Percentiles rank a stretch among this genome's conserved stretches.
phyloP scores from a whole-genome alignment of 1,139 yeast genomes.

The Arxiozyma slooffiae region DNA sequence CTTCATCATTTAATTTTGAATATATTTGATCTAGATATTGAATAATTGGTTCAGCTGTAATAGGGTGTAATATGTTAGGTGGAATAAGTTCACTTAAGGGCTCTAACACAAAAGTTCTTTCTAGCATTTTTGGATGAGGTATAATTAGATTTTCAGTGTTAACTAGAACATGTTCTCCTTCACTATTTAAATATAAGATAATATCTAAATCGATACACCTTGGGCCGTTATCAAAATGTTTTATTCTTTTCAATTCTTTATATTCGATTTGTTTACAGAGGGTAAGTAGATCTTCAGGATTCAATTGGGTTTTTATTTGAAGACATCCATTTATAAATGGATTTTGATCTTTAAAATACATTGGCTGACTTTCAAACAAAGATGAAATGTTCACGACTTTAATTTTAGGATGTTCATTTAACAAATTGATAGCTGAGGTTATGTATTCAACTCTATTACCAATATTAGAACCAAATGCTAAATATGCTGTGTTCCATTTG shows the following conservation, averaged over 20 bases:
- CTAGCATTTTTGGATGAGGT: slow-evolving; percentile 84
- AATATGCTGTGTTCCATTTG: slow-evolving; percentile 46
- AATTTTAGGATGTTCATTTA: slow-evolving; percentile 36
- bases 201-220: slow-evolving; percentile 85
- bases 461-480: slow-evolving; percentile 85
- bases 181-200: slow-evolving; percentile 40
- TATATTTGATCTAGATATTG: slow-evolving; percentile 56
- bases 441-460: slow-evolving; percentile 66
- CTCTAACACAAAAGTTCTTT: slow-evolving; percentile 78
- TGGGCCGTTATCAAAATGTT: slow-evolving; percentile 82
- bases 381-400: slow-evolving; percentile 57
- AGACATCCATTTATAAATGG: slow-evolving; percentile 79
- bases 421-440: slow-evolving; percentile 42
- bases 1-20: slow-evolving; percentile 24
- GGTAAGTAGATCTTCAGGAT: slow-evolving; percentile 55
- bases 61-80: slow-evolving; percentile 61
- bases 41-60: slow-evolving; percentile 71
- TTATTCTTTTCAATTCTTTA: slow-evolving; percentile 57
- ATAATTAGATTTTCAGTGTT: slow-evolving; percentile 53
- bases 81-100: slow-evolving; percentile 77
- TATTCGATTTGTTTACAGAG: slow-evolving; percentile 71
- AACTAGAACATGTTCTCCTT: slow-evolving; percentile 23
- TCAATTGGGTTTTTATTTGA: slow-evolving; percentile 44
- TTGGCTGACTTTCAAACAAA: slow-evolving; percentile 80
- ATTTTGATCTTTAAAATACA: slow-evolving; percentile 76